A percentile compares a stretch with the other conserved stretches of the same genome.
phyloP scores from a whole-genome alignment of 768 basidiomycete genomes.

The Psilocybe cubensis region DNA sequence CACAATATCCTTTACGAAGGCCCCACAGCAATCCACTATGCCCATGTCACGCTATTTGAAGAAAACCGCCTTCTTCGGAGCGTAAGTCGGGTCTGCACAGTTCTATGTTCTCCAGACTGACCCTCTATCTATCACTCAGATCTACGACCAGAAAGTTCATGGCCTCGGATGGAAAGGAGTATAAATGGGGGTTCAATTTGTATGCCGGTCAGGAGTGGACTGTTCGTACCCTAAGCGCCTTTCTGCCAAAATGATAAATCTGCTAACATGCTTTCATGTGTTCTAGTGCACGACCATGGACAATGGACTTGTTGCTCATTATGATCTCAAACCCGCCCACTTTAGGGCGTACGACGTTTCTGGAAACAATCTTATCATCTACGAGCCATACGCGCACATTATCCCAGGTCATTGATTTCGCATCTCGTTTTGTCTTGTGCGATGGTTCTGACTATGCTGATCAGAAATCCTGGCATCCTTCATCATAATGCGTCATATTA shows the following conservation, averaged over 20 bases:
- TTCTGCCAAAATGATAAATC: not conserved
- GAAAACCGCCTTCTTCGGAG: constrained; percentile 66
- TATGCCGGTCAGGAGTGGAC: constrained; percentile 73
- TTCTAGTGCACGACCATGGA: constrained; percentile 58
- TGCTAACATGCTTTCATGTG: not conserved
- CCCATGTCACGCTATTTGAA: constrained; percentile 69
- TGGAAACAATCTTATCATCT: constrained; percentile 64
- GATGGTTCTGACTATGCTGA: constrained; percentile 3
- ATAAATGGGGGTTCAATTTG: constrained; percentile 64
- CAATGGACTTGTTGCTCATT: constrained; percentile 64
- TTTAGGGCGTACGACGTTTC: constrained; percentile 62
- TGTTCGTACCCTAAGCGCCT: constrained; percentile 34
- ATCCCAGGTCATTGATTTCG: constrained; percentile 52
- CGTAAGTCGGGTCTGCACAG: constrained; percentile 45
- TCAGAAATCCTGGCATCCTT: constrained; percentile 62
- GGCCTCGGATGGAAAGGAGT: constrained; percentile 71
- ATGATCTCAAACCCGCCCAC: constrained; percentile 58
- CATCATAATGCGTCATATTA: constrained; percentile 68
- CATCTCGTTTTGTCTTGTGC: not conserved
- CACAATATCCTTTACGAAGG: constrained; percentile 54
- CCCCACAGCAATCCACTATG: constrained; percentile 43
- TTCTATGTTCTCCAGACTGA: not conserved
- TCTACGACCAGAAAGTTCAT: constrained; percentile 71
- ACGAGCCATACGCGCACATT: constrained; percentile 55
- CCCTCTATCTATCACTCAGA: constrained; percentile 33